Evolutionary conservation across 129 eudicot species (phyloP), one percentile per base, ranked within the genome.

Genomic region (Sambucus nigra): DNA sequence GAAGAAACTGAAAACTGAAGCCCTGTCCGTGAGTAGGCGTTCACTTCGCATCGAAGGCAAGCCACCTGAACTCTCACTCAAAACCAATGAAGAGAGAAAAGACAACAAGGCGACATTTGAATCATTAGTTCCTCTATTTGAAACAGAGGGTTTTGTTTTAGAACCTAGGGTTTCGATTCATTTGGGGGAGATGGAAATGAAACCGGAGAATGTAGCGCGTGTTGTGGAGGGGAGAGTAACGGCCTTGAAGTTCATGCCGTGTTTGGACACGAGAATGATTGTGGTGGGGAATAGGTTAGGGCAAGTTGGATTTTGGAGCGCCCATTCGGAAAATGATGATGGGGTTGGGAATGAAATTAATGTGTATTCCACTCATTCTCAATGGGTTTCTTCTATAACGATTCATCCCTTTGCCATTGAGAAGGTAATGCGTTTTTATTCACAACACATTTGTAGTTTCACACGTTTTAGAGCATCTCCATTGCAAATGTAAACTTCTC

Each of bases 291-390:
- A 82, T 56, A 77, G 67, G 59, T 72, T 15, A 67, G 99, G 99
- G 13, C 44, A 91, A 69, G 42, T 91, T 11, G 94, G 94, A 50
- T 79, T 91, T 73, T 91, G 99, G 95, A 72, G 86, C 63, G 72
- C 74, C 31, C 75, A 76, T 71, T 67, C 69, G 0, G 59, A 61
- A 49, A 15, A 52, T 22, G 83, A 82, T 22, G 86, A 74, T 46
- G 79, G 70, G 51, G 76, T 72, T 72, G 86, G 83, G 54, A n/a
- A n/a, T n/a, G n/a, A n/a, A n/a, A 79, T 85, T 63, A 67, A 81
- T 54, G 24, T 75, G 54, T 85, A 74, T 69, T 79, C 42, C 20
- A 86, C 94, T 29, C 95, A 91, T 73, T 40, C 84, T 10, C 74
- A 48, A 1, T 84, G 94, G 6, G 64, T 91, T 42, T 82, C 94